Base-by-base conservation (phyloP, 164 flowering plant species). In the Vitis labrusca region DNA sequence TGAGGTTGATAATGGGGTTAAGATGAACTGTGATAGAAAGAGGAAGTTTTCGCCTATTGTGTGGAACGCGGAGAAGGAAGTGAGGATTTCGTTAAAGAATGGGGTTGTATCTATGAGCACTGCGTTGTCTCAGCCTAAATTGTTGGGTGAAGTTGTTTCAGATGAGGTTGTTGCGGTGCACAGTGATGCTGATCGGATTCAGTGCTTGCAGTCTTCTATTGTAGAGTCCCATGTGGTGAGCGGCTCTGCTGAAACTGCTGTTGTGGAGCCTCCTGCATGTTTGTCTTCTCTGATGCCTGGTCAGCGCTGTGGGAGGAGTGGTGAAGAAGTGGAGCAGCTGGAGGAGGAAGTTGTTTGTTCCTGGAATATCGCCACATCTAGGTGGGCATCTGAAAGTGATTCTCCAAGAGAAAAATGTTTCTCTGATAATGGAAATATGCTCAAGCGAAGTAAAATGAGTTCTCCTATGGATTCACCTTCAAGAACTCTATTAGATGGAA, bases 371-470 rank as follows among this genome's bases (percentile, higher is more conserved):
- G 67, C 75, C 3, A 74, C 52, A 50, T 90, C 94, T 27, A 67
- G 91, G n/a, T 90, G 94, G 94, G 91, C 88, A 11, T 75, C 77
- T 59, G 89, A 75, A 61, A 54, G 50, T 10, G 72, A 72, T 56
- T 67, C 77, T 54, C 77, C 78, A 3, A 50, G 29, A 30, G 72
- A 64, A 37, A 11, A n/a, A 1, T 10, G 64, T 49, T 61, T 30
- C 8, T 49, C 65, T 44, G 74, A 60, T 17, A 73, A 69, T 15
- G 77, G 66, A 32, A 77, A 49, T 10, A 52, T 63, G 61, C 57
- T 23, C 23, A 61, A 64, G 57, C 61, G 69, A 69, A 67, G 61
- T 37, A 70, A 66, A 61, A 66, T 15, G 16, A 19, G 23, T 10
- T 14, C 59, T 37, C 16, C 11, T 15, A 14, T n/a, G 19, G 59